Percentiles rank a stretch among this genome's conserved stretches.
Evolutionary conservation across 345 rosid species (phyloP).

Genomic region (Cardamine resedifolia): DNA sequence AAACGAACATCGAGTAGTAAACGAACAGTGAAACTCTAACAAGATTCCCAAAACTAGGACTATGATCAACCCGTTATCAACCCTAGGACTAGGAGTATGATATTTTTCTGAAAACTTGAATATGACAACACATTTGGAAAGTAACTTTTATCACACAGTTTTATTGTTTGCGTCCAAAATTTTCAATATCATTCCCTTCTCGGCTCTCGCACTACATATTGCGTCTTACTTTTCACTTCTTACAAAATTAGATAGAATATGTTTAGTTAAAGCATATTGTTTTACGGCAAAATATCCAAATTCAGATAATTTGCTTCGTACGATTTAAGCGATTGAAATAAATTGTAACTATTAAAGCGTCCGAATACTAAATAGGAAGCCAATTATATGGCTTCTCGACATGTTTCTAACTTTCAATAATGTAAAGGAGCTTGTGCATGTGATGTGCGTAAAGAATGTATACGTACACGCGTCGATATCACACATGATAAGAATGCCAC

Average conservation of each 20-base stretch:
- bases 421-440: constrained; percentile 31
- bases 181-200: neutral
- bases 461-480: constrained; percentile 31
- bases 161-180: neutral
- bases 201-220: neutral
- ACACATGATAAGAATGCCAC: constrained; percentile 39
- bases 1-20: no score
- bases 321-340: neutral
- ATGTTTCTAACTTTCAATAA: constrained; percentile 15
- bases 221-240: neutral
- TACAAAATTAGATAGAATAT: neutral
- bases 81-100: no score
- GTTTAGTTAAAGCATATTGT: neutral
- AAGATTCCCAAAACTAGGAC: no score
- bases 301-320: constrained; percentile 1
- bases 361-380: neutral
- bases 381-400: constrained; percentile 7
- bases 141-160: neutral
- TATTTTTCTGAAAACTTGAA: neutral
- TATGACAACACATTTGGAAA: neutral
- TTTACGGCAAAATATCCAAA: neutral
- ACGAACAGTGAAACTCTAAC: no score
- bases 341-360: neutral
- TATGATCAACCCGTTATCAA: no score
- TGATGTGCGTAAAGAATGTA: constrained; percentile 30